A percentile compares a stretch with the other conserved stretches of the same genome.
Conservation (phyloP, 306 rosid genomes). For the Lathyrus sativus region DNA sequence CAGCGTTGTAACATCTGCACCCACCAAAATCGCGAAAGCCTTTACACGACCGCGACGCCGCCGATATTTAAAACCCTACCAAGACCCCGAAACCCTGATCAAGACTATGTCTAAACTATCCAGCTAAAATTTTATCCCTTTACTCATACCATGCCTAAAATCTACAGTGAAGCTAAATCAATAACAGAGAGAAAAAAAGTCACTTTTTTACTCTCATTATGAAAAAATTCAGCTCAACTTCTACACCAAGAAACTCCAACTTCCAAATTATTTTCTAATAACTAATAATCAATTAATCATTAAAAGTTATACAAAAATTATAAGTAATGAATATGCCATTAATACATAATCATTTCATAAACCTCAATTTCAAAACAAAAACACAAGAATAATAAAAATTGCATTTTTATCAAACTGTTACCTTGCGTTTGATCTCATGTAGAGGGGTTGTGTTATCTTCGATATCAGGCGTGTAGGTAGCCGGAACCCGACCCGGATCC, state of each 20-base stretch:
- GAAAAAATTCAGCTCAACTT: constrained; percentile 35
- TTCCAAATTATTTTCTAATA: background rate
- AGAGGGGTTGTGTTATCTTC: constrained; percentile 66
- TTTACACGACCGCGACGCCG: too few relatives aligned
- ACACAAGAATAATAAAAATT: background rate
- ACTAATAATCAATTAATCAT: background rate
- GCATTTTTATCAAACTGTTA: background rate
- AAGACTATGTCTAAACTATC: constrained; percentile 6
- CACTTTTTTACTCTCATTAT: background rate
- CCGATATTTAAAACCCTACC: background rate
- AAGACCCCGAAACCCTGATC: background rate
- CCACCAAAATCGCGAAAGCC: background rate
- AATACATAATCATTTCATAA: background rate
- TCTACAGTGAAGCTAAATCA: constrained; percentile 4
- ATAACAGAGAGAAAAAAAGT: background rate
- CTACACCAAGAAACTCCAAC: constrained; percentile 14
- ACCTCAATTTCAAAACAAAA: background rate
- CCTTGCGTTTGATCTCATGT: constrained; percentile 99
- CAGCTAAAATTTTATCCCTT: constrained; percentile 3
- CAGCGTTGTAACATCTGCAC: too few relatives aligned
- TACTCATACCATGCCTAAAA: background rate
- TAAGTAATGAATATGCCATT: too few relatives aligned
- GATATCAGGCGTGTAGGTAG: constrained; percentile 73
- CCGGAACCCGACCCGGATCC: constrained; percentile 93
- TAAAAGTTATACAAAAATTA: background rate